Evolutionary conservation across 2,329 filamentous ascomycete species (phyloP).

Genomic region (Cladosporium sp.): DNA sequence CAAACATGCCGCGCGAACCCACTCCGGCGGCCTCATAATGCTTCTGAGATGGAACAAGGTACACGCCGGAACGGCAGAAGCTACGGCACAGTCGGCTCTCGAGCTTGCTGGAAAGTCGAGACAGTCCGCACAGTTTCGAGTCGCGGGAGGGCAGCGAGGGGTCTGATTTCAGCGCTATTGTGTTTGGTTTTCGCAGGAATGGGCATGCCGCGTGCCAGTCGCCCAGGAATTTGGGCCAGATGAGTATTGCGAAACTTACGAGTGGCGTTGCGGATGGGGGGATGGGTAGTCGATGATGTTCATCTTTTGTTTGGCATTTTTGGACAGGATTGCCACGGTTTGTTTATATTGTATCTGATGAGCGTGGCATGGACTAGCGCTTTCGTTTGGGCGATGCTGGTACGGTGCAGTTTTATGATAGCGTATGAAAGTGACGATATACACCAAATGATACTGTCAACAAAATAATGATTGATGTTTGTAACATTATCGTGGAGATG

Average conservation of each 20-base stretch:
- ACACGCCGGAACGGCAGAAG: not conserved
- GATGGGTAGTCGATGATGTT: slow-evolving; percentile 8
- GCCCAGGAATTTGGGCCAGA: slow-evolving; percentile 12
- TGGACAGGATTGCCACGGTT: too few relatives aligned
- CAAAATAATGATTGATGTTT: too few relatives aligned
- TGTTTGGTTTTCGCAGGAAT: slow-evolving; percentile 9
- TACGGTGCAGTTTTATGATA: too few relatives aligned
- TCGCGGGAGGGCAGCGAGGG: slow-evolving; percentile 12
- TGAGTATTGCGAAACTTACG: slow-evolving; percentile 21
- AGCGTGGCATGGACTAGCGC: too few relatives aligned
- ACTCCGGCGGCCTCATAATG: not conserved
- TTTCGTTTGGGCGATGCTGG: too few relatives aligned
- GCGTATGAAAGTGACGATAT: too few relatives aligned
- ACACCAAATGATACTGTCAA: too few relatives aligned
- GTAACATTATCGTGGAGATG: too few relatives aligned
- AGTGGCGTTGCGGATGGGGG: slow-evolving; percentile 21
- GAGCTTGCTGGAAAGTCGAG: slow-evolving; percentile 8
- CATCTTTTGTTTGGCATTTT: too few relatives aligned
- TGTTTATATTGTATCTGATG: not conserved
- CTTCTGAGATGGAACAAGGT: not conserved
- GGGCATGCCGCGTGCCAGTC: not conserved
- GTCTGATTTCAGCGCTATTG: slow-evolving; percentile 19
- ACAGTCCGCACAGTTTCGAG: not conserved
- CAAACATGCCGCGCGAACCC: not conserved
- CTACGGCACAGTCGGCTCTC: slow-evolving; percentile 11